Evolutionary conservation across 2,329 filamentous ascomycete genomes (phyloP).

Genomic region (Graphilbum fragrans): DNA sequence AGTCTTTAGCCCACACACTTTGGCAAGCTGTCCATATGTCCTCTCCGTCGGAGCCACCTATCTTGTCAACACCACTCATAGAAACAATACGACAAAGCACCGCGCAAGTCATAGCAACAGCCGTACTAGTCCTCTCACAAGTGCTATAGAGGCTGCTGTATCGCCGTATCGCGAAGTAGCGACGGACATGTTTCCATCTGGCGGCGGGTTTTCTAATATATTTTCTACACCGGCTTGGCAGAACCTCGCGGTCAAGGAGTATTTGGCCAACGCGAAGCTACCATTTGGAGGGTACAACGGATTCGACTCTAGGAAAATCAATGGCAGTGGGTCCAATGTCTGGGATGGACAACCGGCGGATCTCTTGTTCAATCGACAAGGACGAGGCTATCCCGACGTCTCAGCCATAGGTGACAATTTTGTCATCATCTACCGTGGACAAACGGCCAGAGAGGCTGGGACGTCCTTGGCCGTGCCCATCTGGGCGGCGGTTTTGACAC

Average conservation of each 20-base stretch:
- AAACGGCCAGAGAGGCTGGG: constrained; percentile 25
- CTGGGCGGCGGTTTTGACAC: constrained; percentile 42
- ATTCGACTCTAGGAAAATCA: too few relatives aligned
- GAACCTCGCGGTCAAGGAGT: constrained; percentile 15
- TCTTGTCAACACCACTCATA: background rate
- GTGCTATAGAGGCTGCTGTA: too few relatives aligned
- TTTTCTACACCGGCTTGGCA: constrained; percentile 25
- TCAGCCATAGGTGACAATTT: constrained; percentile 14
- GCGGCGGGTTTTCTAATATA: constrained; percentile 24
- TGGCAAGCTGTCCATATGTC: constrained; percentile 28
- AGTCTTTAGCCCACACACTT: constrained; percentile 10
- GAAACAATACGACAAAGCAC: background rate
- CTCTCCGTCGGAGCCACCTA: constrained; percentile 28
- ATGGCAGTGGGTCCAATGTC: too few relatives aligned
- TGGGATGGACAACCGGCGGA: too few relatives aligned
- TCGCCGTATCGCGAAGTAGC: constrained; percentile 14
- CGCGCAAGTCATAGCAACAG: too few relatives aligned
- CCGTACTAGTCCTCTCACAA: too few relatives aligned
- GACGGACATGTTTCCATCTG: constrained; percentile 17
- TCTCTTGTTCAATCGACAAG: constrained; percentile 11
- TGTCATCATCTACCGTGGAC: constrained; percentile 13
- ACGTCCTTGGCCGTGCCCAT: constrained; percentile 44
- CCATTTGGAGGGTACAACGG: constrained; percentile 2
- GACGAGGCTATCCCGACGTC: constrained; percentile 13
- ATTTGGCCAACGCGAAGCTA: constrained; percentile 9